These are phyloP conservation scores for Phalaenopsis aphrodite DNA, from an alignment of 106 monocot genomes.

Conservation along the genomic window DNA sequence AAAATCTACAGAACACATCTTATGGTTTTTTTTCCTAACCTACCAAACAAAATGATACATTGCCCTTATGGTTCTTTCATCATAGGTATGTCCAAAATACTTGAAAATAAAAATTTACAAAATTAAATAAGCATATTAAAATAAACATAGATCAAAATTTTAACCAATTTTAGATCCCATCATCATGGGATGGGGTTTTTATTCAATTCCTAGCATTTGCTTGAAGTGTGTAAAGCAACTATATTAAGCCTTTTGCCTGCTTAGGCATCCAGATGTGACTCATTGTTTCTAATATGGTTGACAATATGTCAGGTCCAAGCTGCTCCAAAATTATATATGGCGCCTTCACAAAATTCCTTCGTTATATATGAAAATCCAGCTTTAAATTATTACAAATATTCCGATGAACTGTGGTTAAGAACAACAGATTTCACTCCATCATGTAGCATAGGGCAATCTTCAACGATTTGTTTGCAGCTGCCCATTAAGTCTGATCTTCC, in stretches of 20 bases:
- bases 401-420: slow-evolving; percentile 78
- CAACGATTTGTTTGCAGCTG: slow-evolving; percentile 65
- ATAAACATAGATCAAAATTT: too few species aligned
- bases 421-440: slow-evolving; percentile 73
- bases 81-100: too few species aligned
- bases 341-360: slow-evolving; percentile 7
- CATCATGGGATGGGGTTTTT: too few species aligned
- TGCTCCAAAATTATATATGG: slow-evolving; percentile 66
- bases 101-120: too few species aligned
- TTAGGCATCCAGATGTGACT: neutral
- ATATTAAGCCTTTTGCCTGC: neutral
- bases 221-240: neutral
- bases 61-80: too few species aligned
- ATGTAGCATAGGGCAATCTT: slow-evolving; percentile 70
- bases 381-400: slow-evolving; percentile 44
- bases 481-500: slow-evolving; percentile 29
- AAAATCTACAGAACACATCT: too few species aligned
- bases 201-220: neutral
- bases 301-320: slow-evolving; percentile 39
- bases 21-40: too few species aligned
- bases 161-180: too few species aligned
- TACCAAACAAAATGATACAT: too few species aligned
- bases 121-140: too few species aligned
- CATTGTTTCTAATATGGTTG: neutral
- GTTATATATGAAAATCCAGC: slow-evolving; percentile 20